Base-by-base conservation (phyloP, 2,329 filamentous ascomycete species). In the Xylaria polymorpha region DNA sequence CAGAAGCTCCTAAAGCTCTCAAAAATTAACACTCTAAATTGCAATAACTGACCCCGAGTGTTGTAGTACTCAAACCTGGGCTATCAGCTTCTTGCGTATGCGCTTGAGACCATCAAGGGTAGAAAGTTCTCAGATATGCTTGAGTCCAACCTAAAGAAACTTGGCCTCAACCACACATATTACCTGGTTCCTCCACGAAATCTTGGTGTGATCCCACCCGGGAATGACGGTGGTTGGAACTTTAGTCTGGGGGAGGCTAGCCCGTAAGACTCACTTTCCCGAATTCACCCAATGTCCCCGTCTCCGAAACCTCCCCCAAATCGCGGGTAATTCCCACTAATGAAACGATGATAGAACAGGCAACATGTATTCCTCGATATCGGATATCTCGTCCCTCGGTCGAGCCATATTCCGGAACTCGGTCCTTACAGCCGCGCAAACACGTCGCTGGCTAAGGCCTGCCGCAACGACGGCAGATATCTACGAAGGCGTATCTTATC, bases 401-500 rank as follows among this genome's bases (percentile, higher is more conserved):
- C 80, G 80, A 1, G 79, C 80, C 25, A 83, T 85, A 68, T 76
- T 85, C 22, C 73, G 74, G 10, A 81, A 79, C 20, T 77, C 77
- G 0, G 74, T 84, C 1, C 72, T 85, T 0, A 68, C 78, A 0
- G 72, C 77, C 0, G 69, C 75, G 2, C 71, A 77, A 15, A 84
- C 83, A 0, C 78, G 81, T n/a, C 77, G 81, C 41, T 85, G 83
- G 83, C 75, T 85, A 22, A 83, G 83, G 60, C 83, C 84, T 0
- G 71, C 73, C 0, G 73, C 78, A 3, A 76, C 81, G 29, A 81
- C 80, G 0, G 78, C 82, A 4, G 80, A 82, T 39, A 71, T 81
- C 0, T 68, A 74, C 46, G 78, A 80, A 12, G 78, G 79, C 1
- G 76, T 84, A 1, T 81, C 82, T 7, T 79, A 80, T 35, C 84